Evolutionary conservation across 371 early-diverging fungal genomes (phyloP), one percentile per base, ranked within the genome.

Genomic region (Syncephalastrum sp.): DNA sequence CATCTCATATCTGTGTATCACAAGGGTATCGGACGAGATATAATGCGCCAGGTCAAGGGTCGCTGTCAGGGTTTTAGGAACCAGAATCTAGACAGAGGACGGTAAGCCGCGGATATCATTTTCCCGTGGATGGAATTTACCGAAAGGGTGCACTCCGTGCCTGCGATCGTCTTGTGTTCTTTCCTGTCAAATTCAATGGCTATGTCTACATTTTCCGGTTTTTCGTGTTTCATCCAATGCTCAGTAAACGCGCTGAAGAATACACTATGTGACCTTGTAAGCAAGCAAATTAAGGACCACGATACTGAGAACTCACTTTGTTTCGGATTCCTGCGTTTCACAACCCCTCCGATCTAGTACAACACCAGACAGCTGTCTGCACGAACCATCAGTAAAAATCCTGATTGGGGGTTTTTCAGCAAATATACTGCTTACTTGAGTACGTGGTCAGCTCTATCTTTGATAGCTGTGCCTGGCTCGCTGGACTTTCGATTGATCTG

Each of bases 1-100:
- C 44, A 77, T 69, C 38, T 68, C 70, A 46, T 71, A 69, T 50
- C 71, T 68, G 45, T 77, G 74, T 21, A 77, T 53, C 4, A 67
- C 46, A 5, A 77, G 33, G 3, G 68, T 60, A 27, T 77, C 66
- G 3, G 72, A 68, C 24, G 42, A 24, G 5, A 50, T 27, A 21
- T 72, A 54, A 38, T 74, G 69, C 48, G 71, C 72, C 16, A 77
- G 38, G 38, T 68, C 70, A 25, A 74, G 38, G 8, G 60, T 56
- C 33, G 68, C 74, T 33, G 50, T 60, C 19, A 77, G 54, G 16
- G 65, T 64, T 43, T 72, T 71, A 2, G 60, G 66, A 3, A 72
- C 53, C 19, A 54, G 52, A 13, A 75, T 58, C 75, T 75, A 61
- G 10, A 33, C n/a, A 7, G 33, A 14, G 42, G 47, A 46, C 3